These are phyloP conservation scores for Ramularia collo-cygni DNA, from an alignment of 2,329 filamentous ascomycete species.

Conservation along the genomic window DNA sequence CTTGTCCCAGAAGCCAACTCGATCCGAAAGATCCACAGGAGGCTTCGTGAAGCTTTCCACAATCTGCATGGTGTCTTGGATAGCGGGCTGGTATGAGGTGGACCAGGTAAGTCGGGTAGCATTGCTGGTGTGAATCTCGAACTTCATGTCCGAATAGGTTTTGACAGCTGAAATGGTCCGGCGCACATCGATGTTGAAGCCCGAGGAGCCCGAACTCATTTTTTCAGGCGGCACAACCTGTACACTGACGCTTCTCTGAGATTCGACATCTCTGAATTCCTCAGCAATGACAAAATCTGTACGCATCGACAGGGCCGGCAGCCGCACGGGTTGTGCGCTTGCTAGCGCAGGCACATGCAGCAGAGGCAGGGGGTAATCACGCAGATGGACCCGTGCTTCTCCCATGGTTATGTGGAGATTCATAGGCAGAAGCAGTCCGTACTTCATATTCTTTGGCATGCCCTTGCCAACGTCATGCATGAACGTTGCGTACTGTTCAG, in stretches of 20 bases:
- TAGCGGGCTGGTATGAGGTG: constrained; percentile 92
- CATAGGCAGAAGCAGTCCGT: constrained; percentile 83
- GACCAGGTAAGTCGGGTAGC: constrained; percentile 96
- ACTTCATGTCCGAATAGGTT: constrained; percentile 84
- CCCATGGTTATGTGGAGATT: constrained; percentile 83
- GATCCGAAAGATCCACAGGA: constrained; percentile 85
- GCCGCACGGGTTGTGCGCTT: constrained; percentile 66
- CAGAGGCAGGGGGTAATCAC: constrained; percentile 89
- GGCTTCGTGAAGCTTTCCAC: constrained; percentile 97
- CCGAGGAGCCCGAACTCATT: constrained; percentile 51
- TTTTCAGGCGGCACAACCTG: constrained; percentile 71
- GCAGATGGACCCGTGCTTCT: constrained; percentile 75
- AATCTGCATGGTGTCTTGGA: constrained; percentile 99
- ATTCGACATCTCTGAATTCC: constrained; percentile 76
- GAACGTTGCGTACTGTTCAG: constrained; percentile 74
- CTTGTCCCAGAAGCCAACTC: constrained; percentile 98
- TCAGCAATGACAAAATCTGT: constrained; percentile 95
- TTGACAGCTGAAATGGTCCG: constrained; percentile 93
- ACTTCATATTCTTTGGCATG: constrained; percentile 86
- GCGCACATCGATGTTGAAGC: constrained; percentile 78
- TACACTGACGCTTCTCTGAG: constrained; percentile 71
- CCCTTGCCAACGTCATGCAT: constrained; percentile 90
- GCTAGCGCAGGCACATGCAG: constrained; percentile 83
- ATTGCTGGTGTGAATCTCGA: constrained; percentile 88
- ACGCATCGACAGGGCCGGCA: constrained; percentile 75